Evolutionary conservation across 257 asterid genomes (phyloP), one percentile per base, ranked within the genome.

Genomic region (Anisodus tanguticus): DNA sequence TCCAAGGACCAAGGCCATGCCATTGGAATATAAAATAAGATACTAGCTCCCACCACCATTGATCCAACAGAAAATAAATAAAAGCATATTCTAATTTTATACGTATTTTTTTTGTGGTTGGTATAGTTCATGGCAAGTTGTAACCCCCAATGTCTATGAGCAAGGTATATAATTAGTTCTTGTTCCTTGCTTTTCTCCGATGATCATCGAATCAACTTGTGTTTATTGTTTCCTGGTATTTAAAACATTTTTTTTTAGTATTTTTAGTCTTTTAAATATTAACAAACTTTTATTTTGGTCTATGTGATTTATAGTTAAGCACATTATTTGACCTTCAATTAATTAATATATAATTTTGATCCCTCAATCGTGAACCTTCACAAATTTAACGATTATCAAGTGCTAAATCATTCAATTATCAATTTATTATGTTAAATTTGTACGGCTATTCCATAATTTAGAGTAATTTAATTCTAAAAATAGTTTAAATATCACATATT

Each of bases 51-150:
- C 22, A 51, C 81, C 63, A 76, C 26, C n/a, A 76, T 76, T 76
- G 63, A 76, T 45, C 51, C 58, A 72, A 72, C n/a, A 72, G 15
- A 15, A 49, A 22, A 74, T 19, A 4, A 74, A 60, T 16, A 2
- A 74, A 49, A 74, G 43, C 81, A 74, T 74, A 74, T 74, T 11
- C 81, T 74, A 49, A 49, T 22, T 49, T 76, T 76, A 7, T 76
- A 76, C 19, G 4, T 13, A 26, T 22, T 22, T 22, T 22, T 22
- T 70, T 69, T 53, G 64, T 76, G 64, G 81, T 51, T 76, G 47
- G 62, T 76, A 22, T 22, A 22, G 2, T 51, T 8, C 63, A 26
- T 22, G 26, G 26, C 26, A 22, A 22, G 26, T 51, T 13, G 81
- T 26, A 76, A 22, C 22, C n/a, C 51, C 47, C 81, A 76, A 51